Percentiles rank a stretch among this genome's conserved stretches.
Conservation (phyloP, 441 rosid genomes). For the Heliophila coronopifolia region DNA sequence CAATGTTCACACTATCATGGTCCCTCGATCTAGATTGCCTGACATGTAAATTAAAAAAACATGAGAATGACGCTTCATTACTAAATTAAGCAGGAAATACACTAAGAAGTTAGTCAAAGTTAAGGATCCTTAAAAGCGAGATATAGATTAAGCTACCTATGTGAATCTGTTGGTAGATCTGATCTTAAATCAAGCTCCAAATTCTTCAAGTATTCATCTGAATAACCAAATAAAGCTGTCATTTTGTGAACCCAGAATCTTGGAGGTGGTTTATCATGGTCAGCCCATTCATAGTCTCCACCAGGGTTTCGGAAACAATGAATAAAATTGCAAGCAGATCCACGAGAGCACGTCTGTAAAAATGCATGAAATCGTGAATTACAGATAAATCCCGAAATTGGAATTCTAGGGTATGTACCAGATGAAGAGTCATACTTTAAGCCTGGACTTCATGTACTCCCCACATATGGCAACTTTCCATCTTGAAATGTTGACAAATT, state of each 20-base stretch:
- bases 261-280: slow-evolving; percentile 86
- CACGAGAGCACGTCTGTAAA: slow-evolving; percentile 81
- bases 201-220: slow-evolving; percentile 43
- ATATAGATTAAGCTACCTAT: slow-evolving; percentile 34
- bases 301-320: slow-evolving; percentile 97
- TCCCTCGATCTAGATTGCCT: slow-evolving; percentile 57
- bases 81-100: slow-evolving; percentile 5
- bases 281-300: slow-evolving; percentile 97
- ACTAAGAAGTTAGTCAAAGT: not conserved
- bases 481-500: slow-evolving; percentile 72
- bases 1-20: slow-evolving; percentile 17
- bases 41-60: slow-evolving; percentile 21
- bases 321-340: slow-evolving; percentile 84
- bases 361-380: slow-evolving; percentile 17
- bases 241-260: slow-evolving; percentile 78
- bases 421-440: slow-evolving; percentile 29
- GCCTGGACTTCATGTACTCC: slow-evolving; percentile 84
- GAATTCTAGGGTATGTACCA: slow-evolving; percentile 1
- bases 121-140: slow-evolving; percentile 1
- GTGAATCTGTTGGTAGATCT: slow-evolving; percentile 27
- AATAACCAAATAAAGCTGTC: slow-evolving; percentile 72
- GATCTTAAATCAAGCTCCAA: slow-evolving; percentile 35
- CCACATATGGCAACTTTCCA: slow-evolving; percentile 98
- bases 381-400: slow-evolving; percentile 10
- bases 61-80: not conserved